Conservation (phyloP, 257 asterid genomes). For the Plantago ovata region DNA sequence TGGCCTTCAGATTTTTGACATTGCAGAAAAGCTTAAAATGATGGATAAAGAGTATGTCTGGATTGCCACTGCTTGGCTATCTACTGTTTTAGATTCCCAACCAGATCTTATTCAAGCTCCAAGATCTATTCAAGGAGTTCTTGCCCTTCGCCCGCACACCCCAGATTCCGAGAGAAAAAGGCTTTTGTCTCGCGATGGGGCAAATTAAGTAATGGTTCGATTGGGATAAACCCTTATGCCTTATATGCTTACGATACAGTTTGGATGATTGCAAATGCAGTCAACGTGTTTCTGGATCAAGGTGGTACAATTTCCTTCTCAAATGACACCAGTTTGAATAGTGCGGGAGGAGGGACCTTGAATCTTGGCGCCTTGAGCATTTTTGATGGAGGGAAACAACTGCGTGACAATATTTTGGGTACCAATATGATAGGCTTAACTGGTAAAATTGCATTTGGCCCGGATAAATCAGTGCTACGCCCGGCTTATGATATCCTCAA, state of each 20-base stretch:
- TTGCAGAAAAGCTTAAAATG: constrained; percentile 66
- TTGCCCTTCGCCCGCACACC: constrained; percentile 58
- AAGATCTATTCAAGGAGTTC: constrained; percentile 57
- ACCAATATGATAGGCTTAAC: constrained; percentile 67
- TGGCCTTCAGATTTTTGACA: constrained; percentile 46
- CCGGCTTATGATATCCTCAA: constrained; percentile 77
- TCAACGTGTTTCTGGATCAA: constrained; percentile 41
- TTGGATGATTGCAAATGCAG: constrained; percentile 65
- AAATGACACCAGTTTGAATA: constrained; percentile 33
- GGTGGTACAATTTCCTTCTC: constrained; percentile 67
- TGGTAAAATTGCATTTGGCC: constrained; percentile 47
- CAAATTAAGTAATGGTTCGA: constrained; percentile 51
- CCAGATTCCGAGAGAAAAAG: constrained; percentile 52
- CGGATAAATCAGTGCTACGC: constrained; percentile 36
- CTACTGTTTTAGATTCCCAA: constrained; percentile 58
- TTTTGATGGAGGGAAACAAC: constrained; percentile 55
- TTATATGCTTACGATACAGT: constrained; percentile 83
- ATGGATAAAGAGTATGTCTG: constrained; percentile 74
- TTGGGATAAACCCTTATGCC: constrained; percentile 59
- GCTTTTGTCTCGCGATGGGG: constrained; percentile 54
- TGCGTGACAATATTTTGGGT: constrained; percentile 43
- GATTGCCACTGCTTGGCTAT: constrained; percentile 81
- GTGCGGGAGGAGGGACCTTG: constrained; percentile 33
- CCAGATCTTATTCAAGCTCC: constrained; percentile 24
- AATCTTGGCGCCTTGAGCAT: constrained; percentile 58